Evolutionary conservation across 805 yeast genomes (phyloP).

Genomic region (Yarrowia osloensis): DNA sequence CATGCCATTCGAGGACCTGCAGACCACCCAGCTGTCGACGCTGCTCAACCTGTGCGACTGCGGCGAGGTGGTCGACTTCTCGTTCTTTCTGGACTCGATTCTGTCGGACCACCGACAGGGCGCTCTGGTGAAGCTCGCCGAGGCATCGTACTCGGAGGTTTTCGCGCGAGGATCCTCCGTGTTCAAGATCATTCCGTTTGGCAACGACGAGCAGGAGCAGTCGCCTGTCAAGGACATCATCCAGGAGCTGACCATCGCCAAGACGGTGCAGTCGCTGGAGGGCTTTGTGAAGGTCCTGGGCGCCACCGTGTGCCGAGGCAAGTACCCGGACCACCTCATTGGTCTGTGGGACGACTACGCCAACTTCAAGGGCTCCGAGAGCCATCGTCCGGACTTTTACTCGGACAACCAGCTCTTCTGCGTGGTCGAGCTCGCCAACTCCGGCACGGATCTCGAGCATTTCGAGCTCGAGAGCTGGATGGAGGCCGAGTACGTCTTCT

Average conservation of each 20-base stretch:
- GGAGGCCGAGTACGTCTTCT: slow-evolving; percentile 51
- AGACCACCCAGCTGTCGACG: slow-evolving; percentile 41
- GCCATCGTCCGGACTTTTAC: slow-evolving; percentile 47
- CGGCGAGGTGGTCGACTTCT: slow-evolving; percentile 42
- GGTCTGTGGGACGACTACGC: slow-evolving; percentile 50
- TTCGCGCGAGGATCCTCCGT: slow-evolving; percentile 45
- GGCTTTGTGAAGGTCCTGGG: slow-evolving; percentile 52
- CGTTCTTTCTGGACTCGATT: slow-evolving; percentile 38
- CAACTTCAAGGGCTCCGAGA: slow-evolving; percentile 39
- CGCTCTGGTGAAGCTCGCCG: slow-evolving; percentile 47
- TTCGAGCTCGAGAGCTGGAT: slow-evolving; percentile 45
- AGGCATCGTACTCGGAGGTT: slow-evolving; percentile 53
- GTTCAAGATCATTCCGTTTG: slow-evolving; percentile 57
- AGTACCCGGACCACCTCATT: slow-evolving; percentile 47
- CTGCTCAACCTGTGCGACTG: slow-evolving; percentile 46
- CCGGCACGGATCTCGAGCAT: slow-evolving; percentile 50
- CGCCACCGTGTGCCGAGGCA: slow-evolving; percentile 52
- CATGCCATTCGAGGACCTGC: slow-evolving; percentile 44
- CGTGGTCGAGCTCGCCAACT: slow-evolving; percentile 42
- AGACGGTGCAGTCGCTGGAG: slow-evolving; percentile 45
- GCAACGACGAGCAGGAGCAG: slow-evolving; percentile 48
- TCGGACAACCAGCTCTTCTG: slow-evolving; percentile 43
- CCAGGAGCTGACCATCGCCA: slow-evolving; percentile 52
- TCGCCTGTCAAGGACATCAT: slow-evolving; percentile 47
- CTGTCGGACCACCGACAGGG: slow-evolving; percentile 34